Base-by-base conservation (phyloP, 805 yeast species). In the Monosporozyma yasuniensis region DNA sequence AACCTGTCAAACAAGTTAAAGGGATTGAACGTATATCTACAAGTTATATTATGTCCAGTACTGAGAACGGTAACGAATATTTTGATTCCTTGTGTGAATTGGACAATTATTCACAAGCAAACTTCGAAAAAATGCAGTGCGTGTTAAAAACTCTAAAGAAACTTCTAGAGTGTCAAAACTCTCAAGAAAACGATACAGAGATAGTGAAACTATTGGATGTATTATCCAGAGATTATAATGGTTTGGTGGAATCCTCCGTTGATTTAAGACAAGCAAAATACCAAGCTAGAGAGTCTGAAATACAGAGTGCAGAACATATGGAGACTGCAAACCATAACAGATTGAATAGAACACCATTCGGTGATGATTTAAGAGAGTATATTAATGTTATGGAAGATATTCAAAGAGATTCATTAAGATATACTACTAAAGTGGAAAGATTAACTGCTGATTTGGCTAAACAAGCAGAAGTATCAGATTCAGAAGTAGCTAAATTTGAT, bases 71-170 rank as follows among this genome's bases (percentile, higher is more conserved):
- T 18, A 50, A 47, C 28, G 46, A 52, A 9, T 59, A 55, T 48
- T 61, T 62, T 44, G 65, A 57, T 37, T 52, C 58, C 10, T 49
- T 64, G 14, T 59, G 64, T 53, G 62, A 61, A 37, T 53, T 62
- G 44, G 61, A 60, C 18, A 55, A 54, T 16, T 46, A 48, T n/a
- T 47, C 63, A 25, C 58, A 61, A 28, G 48, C 50, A 19, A 60
- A 54, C 44, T 54, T 57, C 43, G 53, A 49, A 32, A 49, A 53
- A n/a, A 22, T 61, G 21, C 51, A 52, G 12, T 45, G 41, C 5
- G 50, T 56, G 12, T 22, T 63, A 4, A 44, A 50, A 9, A 28
- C 50, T 3, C 39, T 64, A 39, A 37, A 44, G 30, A 51, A 51
- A 42, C 19, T 54, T 23, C 22, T 42, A 19, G 25, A 39, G 12